phyloP scores from a whole-genome alignment of 176 grass and related monocot genomes.

The Oryza punctata region DNA sequence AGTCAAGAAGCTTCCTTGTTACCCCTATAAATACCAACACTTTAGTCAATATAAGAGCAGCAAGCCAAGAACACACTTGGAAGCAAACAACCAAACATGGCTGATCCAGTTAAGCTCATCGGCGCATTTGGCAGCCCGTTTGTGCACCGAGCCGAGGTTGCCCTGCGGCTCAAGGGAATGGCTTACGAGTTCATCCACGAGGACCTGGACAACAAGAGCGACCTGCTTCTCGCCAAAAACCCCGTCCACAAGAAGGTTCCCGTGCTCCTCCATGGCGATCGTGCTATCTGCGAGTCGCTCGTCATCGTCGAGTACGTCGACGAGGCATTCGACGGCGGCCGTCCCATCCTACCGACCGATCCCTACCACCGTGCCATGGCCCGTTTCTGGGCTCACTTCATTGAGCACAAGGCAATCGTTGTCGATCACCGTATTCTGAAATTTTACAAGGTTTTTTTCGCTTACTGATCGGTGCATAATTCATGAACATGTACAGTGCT shows the following conservation, averaged over 20 bases:
- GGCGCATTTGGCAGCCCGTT: slow-evolving; percentile 35
- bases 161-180: slow-evolving; percentile 47
- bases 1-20: background rate
- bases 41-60: too few species aligned
- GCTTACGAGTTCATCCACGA: slow-evolving; percentile 49
- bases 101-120: slow-evolving; percentile 39
- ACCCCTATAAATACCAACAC: too few species aligned
- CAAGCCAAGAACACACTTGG: too few species aligned
- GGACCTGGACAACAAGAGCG: slow-evolving; percentile 50
- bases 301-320: slow-evolving; percentile 64
- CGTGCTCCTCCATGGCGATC: slow-evolving; percentile 55
- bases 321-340: slow-evolving; percentile 49
- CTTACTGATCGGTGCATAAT: too few species aligned
- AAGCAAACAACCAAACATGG: slow-evolving; percentile 10
- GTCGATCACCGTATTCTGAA: too few species aligned
- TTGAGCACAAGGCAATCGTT: slow-evolving; percentile 45
- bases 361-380: slow-evolving; percentile 23
- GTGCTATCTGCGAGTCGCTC: slow-evolving; percentile 37
- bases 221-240: slow-evolving; percentile 47
- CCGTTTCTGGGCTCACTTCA: slow-evolving; percentile 48
- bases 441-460: too few species aligned
- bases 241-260: slow-evolving; percentile 54
- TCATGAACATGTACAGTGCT: background rate
- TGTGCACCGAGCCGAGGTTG: slow-evolving; percentile 21
- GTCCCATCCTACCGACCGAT: background rate